Conservation (phyloP, 306 rosid species). For the Prunus armeniaca region DNA sequence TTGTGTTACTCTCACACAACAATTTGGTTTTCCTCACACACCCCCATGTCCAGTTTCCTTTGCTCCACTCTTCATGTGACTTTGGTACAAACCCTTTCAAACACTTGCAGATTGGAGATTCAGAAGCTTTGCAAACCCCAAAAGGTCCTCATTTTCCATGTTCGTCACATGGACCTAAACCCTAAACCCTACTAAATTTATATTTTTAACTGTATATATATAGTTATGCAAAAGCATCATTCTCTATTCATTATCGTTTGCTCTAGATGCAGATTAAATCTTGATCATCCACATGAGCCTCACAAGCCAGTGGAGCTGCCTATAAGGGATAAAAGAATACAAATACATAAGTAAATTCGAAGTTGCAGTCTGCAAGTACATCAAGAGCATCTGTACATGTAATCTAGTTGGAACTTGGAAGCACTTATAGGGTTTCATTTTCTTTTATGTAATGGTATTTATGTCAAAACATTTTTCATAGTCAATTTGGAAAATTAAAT, state of each 20-base stretch:
- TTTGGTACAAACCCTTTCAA: constrained; percentile 9
- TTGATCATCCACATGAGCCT: constrained; percentile 83
- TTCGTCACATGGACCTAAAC: neutral
- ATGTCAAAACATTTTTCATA: too few relatives aligned
- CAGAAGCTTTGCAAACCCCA: neutral
- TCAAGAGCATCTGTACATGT: too few relatives aligned
- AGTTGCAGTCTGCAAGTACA: neutral
- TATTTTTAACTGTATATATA: neutral
- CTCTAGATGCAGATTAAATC: too few relatives aligned
- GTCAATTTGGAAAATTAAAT: too few relatives aligned
- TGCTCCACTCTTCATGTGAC: constrained; percentile 7
- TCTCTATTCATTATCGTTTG: too few relatives aligned
- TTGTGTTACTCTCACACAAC: neutral
- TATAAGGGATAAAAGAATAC: constrained; percentile 81
- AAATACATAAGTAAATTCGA: constrained; percentile 41
- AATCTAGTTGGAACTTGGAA: too few relatives aligned
- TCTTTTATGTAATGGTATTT: too few relatives aligned
- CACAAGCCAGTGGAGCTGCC: constrained; percentile 82
- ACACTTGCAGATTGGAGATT: constrained; percentile 17
- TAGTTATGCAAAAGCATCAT: too few relatives aligned
- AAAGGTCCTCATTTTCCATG: constrained; percentile 23
- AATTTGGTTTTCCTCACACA: constrained; percentile 5
- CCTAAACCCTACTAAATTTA: too few relatives aligned
- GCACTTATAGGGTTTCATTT: too few relatives aligned
- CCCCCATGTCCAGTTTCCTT: constrained; percentile 17